Evolutionary conservation across 140 eudicot species (phyloP).

Genomic region (Senecio squalidus): DNA sequence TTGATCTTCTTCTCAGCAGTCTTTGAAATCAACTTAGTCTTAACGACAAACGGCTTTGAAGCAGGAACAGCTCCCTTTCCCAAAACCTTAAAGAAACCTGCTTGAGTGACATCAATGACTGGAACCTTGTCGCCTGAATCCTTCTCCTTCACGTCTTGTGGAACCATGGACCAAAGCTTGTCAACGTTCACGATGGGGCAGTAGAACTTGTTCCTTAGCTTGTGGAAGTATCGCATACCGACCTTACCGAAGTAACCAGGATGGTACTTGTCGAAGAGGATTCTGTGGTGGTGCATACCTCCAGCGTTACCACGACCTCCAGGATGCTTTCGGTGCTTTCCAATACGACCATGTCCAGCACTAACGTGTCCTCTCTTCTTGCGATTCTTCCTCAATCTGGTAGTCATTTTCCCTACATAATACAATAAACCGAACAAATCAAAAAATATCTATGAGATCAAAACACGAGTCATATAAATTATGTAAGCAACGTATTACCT

Average conservation of each 20-base stretch:
- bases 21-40: slow-evolving; percentile 49
- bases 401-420: slow-evolving; percentile 30
- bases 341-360: slow-evolving; percentile 64
- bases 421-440: neutral
- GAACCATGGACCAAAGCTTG: slow-evolving; percentile 59
- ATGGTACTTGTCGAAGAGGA: slow-evolving; percentile 63
- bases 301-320: slow-evolving; percentile 71
- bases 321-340: slow-evolving; percentile 68
- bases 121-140: slow-evolving; percentile 42
- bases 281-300: slow-evolving; percentile 66
- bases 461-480: no score
- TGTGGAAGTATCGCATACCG: slow-evolving; percentile 58
- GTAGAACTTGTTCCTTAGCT: slow-evolving; percentile 51
- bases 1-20: slow-evolving; percentile 57
- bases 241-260: slow-evolving; percentile 65
- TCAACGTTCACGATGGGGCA: slow-evolving; percentile 57
- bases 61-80: slow-evolving; percentile 46
- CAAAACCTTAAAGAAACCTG: slow-evolving; percentile 47
- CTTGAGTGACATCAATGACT: slow-evolving; percentile 47
- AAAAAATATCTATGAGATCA: no score
- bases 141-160: slow-evolving; percentile 45
- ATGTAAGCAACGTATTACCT: no score
- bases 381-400: slow-evolving; percentile 50
- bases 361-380: slow-evolving; percentile 65
- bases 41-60: slow-evolving; percentile 40